These are phyloP conservation scores for Niebla homalea DNA, from an alignment of 495 filamentous ascomycete genomes.

Conservation along the genomic window DNA sequence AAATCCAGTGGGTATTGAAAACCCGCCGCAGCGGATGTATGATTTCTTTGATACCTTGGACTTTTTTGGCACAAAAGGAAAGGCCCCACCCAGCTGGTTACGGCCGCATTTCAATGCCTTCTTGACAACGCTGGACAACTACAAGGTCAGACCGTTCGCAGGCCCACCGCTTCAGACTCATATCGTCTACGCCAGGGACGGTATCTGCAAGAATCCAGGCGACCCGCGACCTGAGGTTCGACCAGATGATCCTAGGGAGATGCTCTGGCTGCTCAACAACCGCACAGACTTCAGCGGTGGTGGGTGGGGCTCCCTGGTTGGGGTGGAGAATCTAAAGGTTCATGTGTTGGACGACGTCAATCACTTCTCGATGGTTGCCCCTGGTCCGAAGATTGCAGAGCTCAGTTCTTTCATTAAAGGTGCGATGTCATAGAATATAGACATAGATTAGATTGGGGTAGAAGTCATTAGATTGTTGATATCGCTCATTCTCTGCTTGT, in stretches of 20 bases:
- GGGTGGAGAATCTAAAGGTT: conserved; percentile 16
- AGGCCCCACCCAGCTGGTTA: conserved; percentile 24
- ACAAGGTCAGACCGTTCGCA: conserved; percentile 18
- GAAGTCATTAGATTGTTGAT: too few species aligned
- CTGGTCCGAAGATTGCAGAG: too few species aligned
- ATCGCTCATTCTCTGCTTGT: too few species aligned
- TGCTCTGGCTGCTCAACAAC: conserved; percentile 25
- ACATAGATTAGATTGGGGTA: too few species aligned
- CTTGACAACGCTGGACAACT: conserved; percentile 23
- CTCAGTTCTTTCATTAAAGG: too few species aligned
- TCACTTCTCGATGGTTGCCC: conserved; percentile 8
- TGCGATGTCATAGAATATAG: too few species aligned
- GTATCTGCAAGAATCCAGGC: conserved; percentile 15
- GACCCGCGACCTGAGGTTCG: conserved; percentile 12
- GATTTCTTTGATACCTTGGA: conserved; percentile 23
- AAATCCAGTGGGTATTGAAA: conserved; percentile 21
- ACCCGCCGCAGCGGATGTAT: conserved; percentile 23
- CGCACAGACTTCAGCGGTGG: conserved; percentile 24
- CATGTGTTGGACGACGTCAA: conserved; percentile 14
- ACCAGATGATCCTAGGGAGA: conserved; percentile 22
- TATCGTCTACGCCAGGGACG: conserved; percentile 23
- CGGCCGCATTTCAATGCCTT: conserved; percentile 24
- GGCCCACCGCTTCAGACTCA: conserved; percentile 11
- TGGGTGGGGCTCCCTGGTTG: conserved; percentile 21
- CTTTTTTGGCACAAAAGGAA: conserved; percentile 20